Evolutionary conservation across 2,329 filamentous ascomycete species (phyloP).

Genomic region (Ascochyta viciae-villosae): DNA sequence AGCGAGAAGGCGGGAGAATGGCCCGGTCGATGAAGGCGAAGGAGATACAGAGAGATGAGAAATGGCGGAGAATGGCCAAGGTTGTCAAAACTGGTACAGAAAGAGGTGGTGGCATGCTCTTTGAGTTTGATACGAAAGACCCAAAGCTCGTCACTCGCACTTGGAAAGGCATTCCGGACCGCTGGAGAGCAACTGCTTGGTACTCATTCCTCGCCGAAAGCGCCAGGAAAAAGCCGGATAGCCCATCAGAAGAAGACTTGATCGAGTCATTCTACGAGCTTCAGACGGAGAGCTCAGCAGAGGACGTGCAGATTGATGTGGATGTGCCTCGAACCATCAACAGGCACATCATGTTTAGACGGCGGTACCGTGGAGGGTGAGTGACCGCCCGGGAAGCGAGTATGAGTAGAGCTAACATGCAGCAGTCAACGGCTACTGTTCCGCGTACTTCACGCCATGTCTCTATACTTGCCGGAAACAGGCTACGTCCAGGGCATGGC

Average conservation of each 20-base stretch:
- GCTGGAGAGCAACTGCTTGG: constrained; percentile 93
- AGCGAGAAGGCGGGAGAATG: constrained; percentile 56
- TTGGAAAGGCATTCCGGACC: constrained; percentile 98
- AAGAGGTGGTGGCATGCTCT: constrained; percentile 69
- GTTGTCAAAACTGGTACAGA: constrained; percentile 53
- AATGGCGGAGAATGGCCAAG: constrained; percentile 72
- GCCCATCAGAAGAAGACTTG: constrained; percentile 73
- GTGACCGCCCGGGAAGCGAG: constrained; percentile 3
- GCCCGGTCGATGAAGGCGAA: constrained; percentile 62
- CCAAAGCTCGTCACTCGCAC: constrained; percentile 84
- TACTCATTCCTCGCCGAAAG: constrained; percentile 87
- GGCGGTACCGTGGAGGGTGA: constrained; percentile 82
- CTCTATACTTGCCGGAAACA: constrained; percentile 86
- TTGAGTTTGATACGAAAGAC: constrained; percentile 82
- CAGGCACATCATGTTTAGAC: constrained; percentile 95
- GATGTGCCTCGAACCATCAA: constrained; percentile 96
- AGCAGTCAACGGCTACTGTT: constrained; percentile 80
- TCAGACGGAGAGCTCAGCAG: constrained; percentile 76
- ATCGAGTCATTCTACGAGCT: constrained; percentile 74
- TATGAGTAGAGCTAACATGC: constrained; percentile 21
- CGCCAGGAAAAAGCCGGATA: constrained; percentile 69
- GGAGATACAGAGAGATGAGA: constrained; percentile 68
- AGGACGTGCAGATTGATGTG: constrained; percentile 96
- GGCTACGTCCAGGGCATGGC: constrained; percentile 99
- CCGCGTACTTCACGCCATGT: constrained; percentile 88